These are phyloP conservation scores for Saprolegnia diclina DNA, from an alignment of 352 stramenopile species.

Conservation along the genomic window DNA sequence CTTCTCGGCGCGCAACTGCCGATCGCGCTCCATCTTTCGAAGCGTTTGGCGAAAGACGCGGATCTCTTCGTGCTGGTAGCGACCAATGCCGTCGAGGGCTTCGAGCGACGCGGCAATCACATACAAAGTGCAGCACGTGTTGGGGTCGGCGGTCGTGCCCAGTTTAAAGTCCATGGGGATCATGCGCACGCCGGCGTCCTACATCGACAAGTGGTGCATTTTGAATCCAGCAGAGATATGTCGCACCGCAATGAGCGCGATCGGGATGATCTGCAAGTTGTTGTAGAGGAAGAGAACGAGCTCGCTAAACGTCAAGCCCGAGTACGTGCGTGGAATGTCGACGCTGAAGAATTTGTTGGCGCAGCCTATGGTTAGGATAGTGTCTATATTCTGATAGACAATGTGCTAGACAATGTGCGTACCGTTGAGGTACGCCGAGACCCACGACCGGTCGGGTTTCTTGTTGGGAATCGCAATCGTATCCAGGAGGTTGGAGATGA, in stretches of 20 bases:
- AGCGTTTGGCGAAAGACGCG: conserved; percentile 68
- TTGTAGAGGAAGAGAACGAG: conserved; percentile 76
- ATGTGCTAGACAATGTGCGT: neutral
- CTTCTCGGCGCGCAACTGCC: conserved; percentile 10
- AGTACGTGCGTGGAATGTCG: conserved; percentile 74
- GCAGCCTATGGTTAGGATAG: conserved; percentile 5
- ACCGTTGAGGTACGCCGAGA: conserved; percentile 16
- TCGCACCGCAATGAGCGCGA: conserved; percentile 52
- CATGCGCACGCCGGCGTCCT: conserved; percentile 50
- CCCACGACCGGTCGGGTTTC: conserved; percentile 4
- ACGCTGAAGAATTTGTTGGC: conserved; percentile 48
- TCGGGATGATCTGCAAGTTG: conserved; percentile 52
- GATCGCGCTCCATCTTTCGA: conserved; percentile 46
- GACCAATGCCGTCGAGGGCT: conserved; percentile 47
- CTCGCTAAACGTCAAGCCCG: conserved; percentile 68
- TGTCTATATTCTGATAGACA: neutral
- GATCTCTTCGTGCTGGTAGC: conserved; percentile 67
- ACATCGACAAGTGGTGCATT: neutral
- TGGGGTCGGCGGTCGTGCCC: conserved; percentile 60
- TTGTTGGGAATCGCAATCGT: conserved; percentile 24
- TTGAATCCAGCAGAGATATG: neutral
- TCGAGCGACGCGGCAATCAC: conserved; percentile 53
- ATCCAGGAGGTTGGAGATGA: conserved; percentile 58
- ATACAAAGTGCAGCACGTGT: conserved; percentile 76
- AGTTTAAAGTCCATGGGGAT: conserved; percentile 78